Evolutionary conservation across 352 stramenopile species (phyloP).

Genomic region (Phytophthora brassicae): DNA sequence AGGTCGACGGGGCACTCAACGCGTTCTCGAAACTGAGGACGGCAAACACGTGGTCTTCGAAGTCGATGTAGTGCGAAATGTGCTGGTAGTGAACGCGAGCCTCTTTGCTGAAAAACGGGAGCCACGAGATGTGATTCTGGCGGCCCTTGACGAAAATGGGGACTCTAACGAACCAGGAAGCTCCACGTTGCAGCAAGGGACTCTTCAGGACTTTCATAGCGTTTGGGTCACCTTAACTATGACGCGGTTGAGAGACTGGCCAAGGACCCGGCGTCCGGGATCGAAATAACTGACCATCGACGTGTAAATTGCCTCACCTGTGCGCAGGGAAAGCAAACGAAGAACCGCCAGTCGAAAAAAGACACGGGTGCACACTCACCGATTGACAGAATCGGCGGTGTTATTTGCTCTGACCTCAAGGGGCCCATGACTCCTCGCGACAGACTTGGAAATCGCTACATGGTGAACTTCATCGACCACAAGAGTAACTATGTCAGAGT

Average conservation of each 20-base stretch:
- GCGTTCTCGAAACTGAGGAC: background rate
- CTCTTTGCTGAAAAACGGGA: too few relatives aligned
- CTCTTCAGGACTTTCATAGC: background rate
- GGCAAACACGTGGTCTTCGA: background rate
- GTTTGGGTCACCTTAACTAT: background rate
- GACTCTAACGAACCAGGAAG: background rate
- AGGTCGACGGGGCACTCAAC: too few relatives aligned
- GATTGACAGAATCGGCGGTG: constrained; percentile 1
- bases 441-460: constrained; percentile 9
- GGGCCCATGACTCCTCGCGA: background rate
- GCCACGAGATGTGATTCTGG: background rate
- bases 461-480: constrained; percentile 25
- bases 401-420: constrained; percentile 6
- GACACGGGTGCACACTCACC: background rate
- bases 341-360: background rate
- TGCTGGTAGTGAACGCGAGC: too few relatives aligned
- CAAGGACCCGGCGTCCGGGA: too few relatives aligned
- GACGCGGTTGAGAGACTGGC: background rate
- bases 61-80: background rate
- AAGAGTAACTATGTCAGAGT: constrained; percentile 15
- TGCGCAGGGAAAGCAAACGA: background rate
- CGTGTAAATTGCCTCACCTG: background rate
- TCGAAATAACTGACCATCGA: background rate
- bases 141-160: background rate
- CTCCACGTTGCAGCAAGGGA: background rate